Conservation (phyloP, 2,329 filamentous ascomycete genomes). For the Monilinia polystroma region DNA sequence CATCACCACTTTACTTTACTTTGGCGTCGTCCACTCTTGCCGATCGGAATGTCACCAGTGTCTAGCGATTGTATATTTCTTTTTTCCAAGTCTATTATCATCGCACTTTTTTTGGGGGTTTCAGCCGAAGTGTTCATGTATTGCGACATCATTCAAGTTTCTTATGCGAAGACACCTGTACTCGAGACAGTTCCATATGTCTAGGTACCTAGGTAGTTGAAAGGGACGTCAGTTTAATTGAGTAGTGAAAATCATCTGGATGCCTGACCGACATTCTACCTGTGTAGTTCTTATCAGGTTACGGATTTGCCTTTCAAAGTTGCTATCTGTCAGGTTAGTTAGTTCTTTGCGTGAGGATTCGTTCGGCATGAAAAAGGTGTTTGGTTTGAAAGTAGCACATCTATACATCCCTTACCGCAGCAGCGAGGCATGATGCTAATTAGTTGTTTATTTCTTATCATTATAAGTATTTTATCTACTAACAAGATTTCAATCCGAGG, state of each 20-base stretch:
- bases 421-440: neutral
- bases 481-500: neutral
- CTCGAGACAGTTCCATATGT: neutral
- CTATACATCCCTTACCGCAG: neutral
- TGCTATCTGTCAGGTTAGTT: neutral
- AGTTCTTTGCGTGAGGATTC: neutral
- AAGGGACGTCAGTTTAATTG: neutral
- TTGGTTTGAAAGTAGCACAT: too few relatives aligned
- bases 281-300: neutral
- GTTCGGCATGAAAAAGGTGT: neutral
- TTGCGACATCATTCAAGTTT: neutral
- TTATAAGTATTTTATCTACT: neutral
- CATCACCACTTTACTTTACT: neutral
- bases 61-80: neutral
- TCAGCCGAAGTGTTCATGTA: neutral
- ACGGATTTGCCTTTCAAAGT: neutral
- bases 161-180: neutral
- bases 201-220: neutral
- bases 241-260: neutral
- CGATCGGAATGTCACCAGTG: neutral
- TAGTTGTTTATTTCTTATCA: neutral
- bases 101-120: neutral
- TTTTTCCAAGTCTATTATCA: neutral
- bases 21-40: conserved; percentile 3
- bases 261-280: neutral